These are phyloP conservation scores for Phytophthora pinifolia DNA, from an alignment of 352 stramenopile species.

Conservation along the genomic window DNA sequence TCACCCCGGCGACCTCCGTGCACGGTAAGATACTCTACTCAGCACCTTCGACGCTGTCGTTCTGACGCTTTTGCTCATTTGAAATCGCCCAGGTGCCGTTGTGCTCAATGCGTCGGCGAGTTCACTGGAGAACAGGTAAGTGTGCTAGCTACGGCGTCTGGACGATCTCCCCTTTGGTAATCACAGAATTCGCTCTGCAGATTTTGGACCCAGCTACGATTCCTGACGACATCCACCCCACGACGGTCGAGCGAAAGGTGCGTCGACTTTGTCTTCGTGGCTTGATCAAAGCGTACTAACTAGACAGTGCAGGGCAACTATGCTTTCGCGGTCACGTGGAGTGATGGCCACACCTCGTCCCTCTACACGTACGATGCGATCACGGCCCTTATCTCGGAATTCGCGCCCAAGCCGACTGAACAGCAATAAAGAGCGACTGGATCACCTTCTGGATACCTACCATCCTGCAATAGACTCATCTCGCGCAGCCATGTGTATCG, in stretches of 20 bases:
- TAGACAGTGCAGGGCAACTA: slow-evolving; percentile 92
- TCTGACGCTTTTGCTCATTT: background rate
- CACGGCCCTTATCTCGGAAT: slow-evolving; percentile 57
- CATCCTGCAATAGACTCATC: no score
- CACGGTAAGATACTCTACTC: slow-evolving; percentile 36
- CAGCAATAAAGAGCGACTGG: slow-evolving; percentile 10
- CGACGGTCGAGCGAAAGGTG: slow-evolving; percentile 83
- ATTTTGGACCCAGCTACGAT: slow-evolving; percentile 74
- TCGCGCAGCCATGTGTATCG: no score
- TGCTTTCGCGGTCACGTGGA: slow-evolving; percentile 97
- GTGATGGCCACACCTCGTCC: slow-evolving; percentile 95
- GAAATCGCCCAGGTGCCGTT: slow-evolving; percentile 57
- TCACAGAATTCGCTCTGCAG: slow-evolving; percentile 27
- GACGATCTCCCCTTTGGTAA: background rate
- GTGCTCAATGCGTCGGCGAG: slow-evolving; percentile 85
- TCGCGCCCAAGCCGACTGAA: slow-evolving; percentile 13
- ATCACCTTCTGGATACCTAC: no score
- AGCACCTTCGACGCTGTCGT: background rate
- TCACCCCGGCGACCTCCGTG: slow-evolving; percentile 72
- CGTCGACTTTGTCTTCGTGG: background rate
- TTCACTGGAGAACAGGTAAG: slow-evolving; percentile 81
- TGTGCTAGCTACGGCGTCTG: background rate
- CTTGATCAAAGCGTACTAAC: slow-evolving; percentile 4
- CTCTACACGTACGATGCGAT: slow-evolving; percentile 96
- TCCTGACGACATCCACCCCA: slow-evolving; percentile 78